phyloP scores from a whole-genome alignment of 345 rosid genomes.

The Syzygium jambos region DNA sequence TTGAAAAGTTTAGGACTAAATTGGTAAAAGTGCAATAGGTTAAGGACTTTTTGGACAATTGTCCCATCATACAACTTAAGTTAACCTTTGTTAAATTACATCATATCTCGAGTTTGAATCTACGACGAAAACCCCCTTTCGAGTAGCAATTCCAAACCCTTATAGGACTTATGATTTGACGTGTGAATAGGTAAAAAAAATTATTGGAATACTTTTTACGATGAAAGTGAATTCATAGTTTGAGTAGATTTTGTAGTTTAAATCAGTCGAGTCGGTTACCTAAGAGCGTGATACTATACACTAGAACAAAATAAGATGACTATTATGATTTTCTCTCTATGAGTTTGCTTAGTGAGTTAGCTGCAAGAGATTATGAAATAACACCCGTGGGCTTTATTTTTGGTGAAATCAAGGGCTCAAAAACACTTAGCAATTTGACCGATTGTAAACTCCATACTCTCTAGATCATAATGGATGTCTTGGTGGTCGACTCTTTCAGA shows the following conservation, averaged over 20 bases:
- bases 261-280: neutral
- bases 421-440: neutral
- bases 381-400: neutral
- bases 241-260: neutral
- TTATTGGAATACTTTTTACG: neutral
- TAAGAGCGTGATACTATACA: neutral
- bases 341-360: neutral
- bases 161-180: neutral
- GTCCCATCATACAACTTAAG: too few relatives aligned
- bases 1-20: too few relatives aligned
- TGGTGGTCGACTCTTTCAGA: neutral
- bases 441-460: neutral
- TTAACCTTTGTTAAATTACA: neutral
- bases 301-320: neutral
- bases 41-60: too few relatives aligned
- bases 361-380: neutral
- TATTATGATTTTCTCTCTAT: neutral
- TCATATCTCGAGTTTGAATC: neutral
- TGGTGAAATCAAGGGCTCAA: neutral
- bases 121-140: neutral
- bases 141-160: neutral
- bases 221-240: neutral
- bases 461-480: neutral
- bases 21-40: too few relatives aligned
- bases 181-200: neutral